Evolutionary conservation across 2,329 filamentous ascomycete genomes (phyloP).

Genomic region (Fusarium torreyae): DNA sequence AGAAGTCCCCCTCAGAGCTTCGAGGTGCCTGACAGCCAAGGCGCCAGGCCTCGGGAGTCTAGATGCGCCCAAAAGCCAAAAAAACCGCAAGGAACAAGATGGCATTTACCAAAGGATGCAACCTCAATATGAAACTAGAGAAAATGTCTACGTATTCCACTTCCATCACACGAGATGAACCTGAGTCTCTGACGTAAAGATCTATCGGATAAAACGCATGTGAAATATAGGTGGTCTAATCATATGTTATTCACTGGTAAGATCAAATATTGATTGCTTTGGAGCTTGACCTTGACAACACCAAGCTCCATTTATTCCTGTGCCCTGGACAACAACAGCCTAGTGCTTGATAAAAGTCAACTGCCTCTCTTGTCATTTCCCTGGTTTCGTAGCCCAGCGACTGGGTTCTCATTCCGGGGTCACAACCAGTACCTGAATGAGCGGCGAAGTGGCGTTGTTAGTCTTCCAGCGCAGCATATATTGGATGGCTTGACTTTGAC

Average conservation of each 20-base stretch:
- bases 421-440: conserved; percentile 28
- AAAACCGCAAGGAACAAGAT: conserved; percentile 16
- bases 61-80: conserved; percentile 29
- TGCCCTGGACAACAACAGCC: conserved; percentile 6
- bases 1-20: conserved; percentile 11
- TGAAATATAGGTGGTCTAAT: not conserved
- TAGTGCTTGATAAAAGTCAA: conserved; percentile 13
- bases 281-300: not conserved
- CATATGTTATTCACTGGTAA: not conserved
- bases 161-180: conserved; percentile 9
- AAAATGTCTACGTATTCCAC: conserved; percentile 8
- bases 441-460: conserved; percentile 35
- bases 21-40: conserved; percentile 21
- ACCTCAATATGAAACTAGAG: conserved; percentile 19
- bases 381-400: conserved; percentile 21
- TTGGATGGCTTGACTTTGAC: conserved; percentile 10
- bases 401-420: conserved; percentile 26
- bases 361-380: conserved; percentile 31
- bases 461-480: not conserved
- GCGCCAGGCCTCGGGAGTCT: conserved; percentile 23
- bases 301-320: not conserved
- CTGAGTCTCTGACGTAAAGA: conserved; percentile 1
- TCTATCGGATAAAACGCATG: not conserved
- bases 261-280: not conserved
- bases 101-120: conserved; percentile 3